Evolutionary conservation across 2,329 filamentous ascomycete species (phyloP), one percentile per base, ranked within the genome.

Genomic region (Sphaerulina musiva): DNA sequence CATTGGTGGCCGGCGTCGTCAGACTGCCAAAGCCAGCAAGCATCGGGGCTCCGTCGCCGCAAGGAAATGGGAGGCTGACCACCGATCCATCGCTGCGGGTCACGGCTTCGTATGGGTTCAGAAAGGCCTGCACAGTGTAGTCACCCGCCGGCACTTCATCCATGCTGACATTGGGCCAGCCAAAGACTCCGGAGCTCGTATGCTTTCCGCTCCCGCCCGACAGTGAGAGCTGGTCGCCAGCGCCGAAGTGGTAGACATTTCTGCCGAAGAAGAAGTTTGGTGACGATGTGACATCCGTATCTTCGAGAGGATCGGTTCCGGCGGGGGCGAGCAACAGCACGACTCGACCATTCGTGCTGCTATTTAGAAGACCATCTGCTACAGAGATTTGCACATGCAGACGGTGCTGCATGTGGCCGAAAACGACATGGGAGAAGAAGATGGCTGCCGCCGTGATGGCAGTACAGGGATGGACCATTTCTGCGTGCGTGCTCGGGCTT

Each of bases 221-320:
- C 1, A 73, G 54, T 1, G 49, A 61, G 11, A 68, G 51, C 0
- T 59, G 52, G 9, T 59, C 48, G 6, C 54, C 55, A 7, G 57
- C 32, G 5, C 58, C 54, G 44, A 71, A 61, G 12, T 59, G 52
- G 57, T 60, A 67, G 4, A 71, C 69, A 44, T 71, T 72, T 56
- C 70, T 64, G 39, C 70, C 70, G 52, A 67, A 73, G 46, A 72
- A 68, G n/a, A 62, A 57, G 54, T 71, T 65, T 0, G 66, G 66
- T 0, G 68, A 68, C 2, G 66, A 65, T 1, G 63, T 64, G 34
- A 72, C 68, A 51, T 72, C 70, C 4, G 65, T 69, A 40, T 72
- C 65, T 3, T 66, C 60, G n/a, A 72, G 63, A 23, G 70, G 70
- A 55, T 70, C 63, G 1, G 61, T 64, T 1, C 67, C 68, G 17